A percentile compares a stretch with the other conserved stretches of the same genome.
Conservation (phyloP, 306 rosid species). For the Gynostemma pentaphyllum region DNA sequence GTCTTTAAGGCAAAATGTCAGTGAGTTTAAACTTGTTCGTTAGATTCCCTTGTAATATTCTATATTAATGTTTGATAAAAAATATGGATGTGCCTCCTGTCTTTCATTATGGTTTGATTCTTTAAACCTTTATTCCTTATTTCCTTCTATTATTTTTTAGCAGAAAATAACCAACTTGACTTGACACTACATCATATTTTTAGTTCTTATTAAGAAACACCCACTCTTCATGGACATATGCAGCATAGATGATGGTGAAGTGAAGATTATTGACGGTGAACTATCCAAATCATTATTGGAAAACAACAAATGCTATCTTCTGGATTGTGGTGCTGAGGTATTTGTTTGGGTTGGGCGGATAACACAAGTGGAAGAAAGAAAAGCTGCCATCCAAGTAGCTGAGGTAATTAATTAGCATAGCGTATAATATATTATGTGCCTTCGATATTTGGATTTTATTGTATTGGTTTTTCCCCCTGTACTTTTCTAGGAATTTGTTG, state of each 20-base stretch:
- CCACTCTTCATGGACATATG: background rate
- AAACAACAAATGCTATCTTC: constrained; percentile 65
- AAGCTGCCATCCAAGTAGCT: constrained; percentile 60
- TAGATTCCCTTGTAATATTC: background rate
- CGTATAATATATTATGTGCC: background rate
- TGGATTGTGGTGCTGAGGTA: constrained; percentile 82
- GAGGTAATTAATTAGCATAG: constrained; percentile 38
- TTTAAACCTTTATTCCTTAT: background rate
- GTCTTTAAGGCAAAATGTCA: background rate
- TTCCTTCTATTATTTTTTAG: background rate
- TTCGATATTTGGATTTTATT: constrained; percentile 11
- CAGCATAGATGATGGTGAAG: constrained; percentile 48
- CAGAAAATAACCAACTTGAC: background rate
- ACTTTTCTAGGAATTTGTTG: constrained; percentile 42
- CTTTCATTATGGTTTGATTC: background rate
- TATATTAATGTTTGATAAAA: background rate
- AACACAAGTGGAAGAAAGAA: constrained; percentile 77
- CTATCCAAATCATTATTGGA: constrained; percentile 63
- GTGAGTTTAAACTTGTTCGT: background rate
- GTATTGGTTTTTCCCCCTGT: constrained; percentile 15
- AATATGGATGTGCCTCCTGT: background rate
- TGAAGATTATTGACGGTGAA: constrained; percentile 50
- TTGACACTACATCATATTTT: background rate
- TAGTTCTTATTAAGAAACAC: background rate
- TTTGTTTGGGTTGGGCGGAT: constrained; percentile 87